Base-by-base conservation (phyloP, 345 rosid genomes). In the Aquilaria malaccensis region DNA sequence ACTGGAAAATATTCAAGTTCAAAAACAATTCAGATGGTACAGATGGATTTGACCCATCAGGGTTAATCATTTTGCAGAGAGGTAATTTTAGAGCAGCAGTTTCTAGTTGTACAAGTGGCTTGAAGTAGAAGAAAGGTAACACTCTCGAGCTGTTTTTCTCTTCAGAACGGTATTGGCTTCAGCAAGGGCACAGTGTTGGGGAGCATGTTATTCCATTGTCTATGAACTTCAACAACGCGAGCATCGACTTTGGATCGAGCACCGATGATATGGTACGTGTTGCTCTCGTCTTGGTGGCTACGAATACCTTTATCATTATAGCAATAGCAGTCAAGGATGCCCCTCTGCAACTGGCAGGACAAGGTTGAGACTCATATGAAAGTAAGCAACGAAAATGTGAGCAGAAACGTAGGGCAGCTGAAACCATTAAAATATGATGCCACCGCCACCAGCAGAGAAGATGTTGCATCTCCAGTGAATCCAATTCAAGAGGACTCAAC, bases 141-240 rank as follows among this genome's bases (percentile, higher is more conserved):
- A 52, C 0, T 37, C 43, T 2, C 7, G 43, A 22, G 46, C 12
- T 7, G 5, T 12, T n/a, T 46, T 55, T 14, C 41, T 64, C 45
- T 46, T 14, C 74, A 94, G 99, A 91, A 69, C 84, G 95, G 59
- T 71, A 79, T 10, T 86, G 93, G 95, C 84, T 91, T 46, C 93
- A 88, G 61, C 85, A 84, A 76, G 96, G 99, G 56, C 83, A 70
- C 63, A 77, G 72, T 57, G 85, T 95, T 29, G 97, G 96, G 33
- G 99, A 91, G 74, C 90, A 79, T 71, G 91, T 94, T 68, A 69
- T 94, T 59, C 99, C 99, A 52, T 65, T 88, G 74, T 91, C 96
- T 9, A 83, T 95, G 69, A 91, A 86, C 79, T 95, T 95, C 69
- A 77, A 82, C 59, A 14, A 45, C 51, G 11, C 15, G 56, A 77